A percentile compares a stretch with the other conserved stretches of the same genome.
These are phyloP conservation scores for Geoglossum glabrum DNA, from an alignment of 495 filamentous ascomycete species.

Conservation along the genomic window DNA sequence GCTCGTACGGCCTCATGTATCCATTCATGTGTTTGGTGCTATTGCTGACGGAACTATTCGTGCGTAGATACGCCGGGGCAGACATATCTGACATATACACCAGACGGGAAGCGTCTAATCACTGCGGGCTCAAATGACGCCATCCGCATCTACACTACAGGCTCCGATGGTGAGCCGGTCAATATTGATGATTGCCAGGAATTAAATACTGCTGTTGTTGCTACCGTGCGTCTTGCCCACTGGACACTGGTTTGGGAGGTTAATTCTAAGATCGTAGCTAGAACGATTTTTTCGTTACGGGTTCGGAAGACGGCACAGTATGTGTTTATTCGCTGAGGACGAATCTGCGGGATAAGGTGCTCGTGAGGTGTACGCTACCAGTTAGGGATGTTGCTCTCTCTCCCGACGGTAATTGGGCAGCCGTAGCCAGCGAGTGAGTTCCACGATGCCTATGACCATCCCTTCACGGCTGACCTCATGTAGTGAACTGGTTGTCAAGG, in stretches of 20 bases:
- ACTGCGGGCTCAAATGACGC: conserved; percentile 83
- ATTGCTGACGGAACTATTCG: neutral
- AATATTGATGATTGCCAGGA: conserved; percentile 80
- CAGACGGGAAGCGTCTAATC: conserved; percentile 46
- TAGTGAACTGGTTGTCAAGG: conserved; percentile 68
- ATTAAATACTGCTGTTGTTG: conserved; percentile 53
- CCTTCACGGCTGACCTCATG: neutral
- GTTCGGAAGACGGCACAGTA: conserved; percentile 85
- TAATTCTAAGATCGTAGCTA: conserved; percentile 12
- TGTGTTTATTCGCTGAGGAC: conserved; percentile 60
- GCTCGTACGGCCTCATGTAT: conserved; percentile 21
- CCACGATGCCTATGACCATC: neutral
- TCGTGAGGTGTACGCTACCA: conserved; percentile 64
- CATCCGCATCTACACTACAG: conserved; percentile 76
- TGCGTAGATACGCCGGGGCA: conserved; percentile 42
- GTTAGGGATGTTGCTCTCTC: conserved; percentile 73
- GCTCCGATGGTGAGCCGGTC: conserved; percentile 71
- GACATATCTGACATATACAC: conserved; percentile 46
- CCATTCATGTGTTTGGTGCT: neutral
- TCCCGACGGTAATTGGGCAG: conserved; percentile 67
- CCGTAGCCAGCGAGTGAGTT: conserved; percentile 78
- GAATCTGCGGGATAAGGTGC: conserved; percentile 57
- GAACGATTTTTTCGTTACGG: conserved; percentile 69
- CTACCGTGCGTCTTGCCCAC: conserved; percentile 30
- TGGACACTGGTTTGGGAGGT: neutral